phyloP scores from a whole-genome alignment of 768 basidiomycete species.

The Auricularia sp. region DNA sequence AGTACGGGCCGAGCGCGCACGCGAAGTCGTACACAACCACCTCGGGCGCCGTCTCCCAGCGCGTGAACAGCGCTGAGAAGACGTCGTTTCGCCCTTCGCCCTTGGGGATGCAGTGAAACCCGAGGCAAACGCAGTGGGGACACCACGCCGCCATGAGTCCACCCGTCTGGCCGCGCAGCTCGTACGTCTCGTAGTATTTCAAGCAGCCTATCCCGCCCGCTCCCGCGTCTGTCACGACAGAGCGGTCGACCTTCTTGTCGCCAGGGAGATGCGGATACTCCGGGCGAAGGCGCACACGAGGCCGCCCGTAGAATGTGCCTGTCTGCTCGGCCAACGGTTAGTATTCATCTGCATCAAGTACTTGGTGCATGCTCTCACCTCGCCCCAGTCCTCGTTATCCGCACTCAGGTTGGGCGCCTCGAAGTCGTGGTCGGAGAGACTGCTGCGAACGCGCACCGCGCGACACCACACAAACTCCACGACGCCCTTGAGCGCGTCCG shows the following conservation, averaged over 20 bases:
- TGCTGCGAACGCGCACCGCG: background rate
- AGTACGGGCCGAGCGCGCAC: constrained; percentile 25
- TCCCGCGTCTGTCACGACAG: no score
- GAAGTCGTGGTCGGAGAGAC: background rate
- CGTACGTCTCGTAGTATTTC: no score
- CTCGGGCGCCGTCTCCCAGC: constrained; percentile 20
- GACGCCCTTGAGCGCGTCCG: background rate
- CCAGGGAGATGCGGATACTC: no score
- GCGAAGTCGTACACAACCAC: constrained; percentile 6
- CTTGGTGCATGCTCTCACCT: background rate
- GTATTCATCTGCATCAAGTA: background rate
- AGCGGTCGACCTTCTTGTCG: no score
- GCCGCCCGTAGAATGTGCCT: background rate
- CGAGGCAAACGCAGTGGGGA: background rate
- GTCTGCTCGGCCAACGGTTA: background rate
- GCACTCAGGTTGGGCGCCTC: background rate
- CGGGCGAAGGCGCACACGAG: background rate
- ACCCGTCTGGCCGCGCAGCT: background rate
- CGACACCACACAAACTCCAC: background rate
- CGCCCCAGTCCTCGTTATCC: background rate
- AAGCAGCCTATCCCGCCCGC: no score
- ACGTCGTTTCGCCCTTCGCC: constrained; percentile 29
- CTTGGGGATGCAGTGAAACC: background rate
- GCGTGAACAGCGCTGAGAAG: constrained; percentile 28
- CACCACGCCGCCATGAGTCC: background rate